phyloP scores from a whole-genome alignment of 148 eudicot genomes.

The Polygonum aviculare region DNA sequence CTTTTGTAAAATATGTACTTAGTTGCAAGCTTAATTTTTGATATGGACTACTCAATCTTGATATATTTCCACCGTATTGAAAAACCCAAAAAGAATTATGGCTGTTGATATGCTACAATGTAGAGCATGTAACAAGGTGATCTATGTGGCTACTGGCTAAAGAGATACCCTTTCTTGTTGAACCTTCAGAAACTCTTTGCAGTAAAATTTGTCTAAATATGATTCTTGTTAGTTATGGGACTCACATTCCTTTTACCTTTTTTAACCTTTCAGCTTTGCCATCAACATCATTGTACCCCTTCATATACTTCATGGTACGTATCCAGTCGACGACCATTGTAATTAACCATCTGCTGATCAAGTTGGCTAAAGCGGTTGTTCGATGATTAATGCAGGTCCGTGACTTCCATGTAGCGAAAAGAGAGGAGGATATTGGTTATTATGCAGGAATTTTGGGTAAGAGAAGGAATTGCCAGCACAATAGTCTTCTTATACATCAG shows the following conservation, averaged over 20 bases:
- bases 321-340: background rate
- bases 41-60: no score
- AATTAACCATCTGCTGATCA: background rate
- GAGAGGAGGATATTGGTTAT: slow-evolving; percentile 14
- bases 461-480: background rate
- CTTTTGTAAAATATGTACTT: no score
- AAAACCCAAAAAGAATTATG: no score
- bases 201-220: background rate
- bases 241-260: background rate
- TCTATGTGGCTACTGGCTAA: background rate
- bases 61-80: no score
- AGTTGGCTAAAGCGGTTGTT: background rate
- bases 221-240: background rate
- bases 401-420: slow-evolving; percentile 13
- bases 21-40: no score
- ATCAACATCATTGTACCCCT: slow-evolving; percentile 12
- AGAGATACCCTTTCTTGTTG: background rate
- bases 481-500: background rate
- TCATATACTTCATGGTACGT: slow-evolving; percentile 18
- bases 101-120: no score
- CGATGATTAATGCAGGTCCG: slow-evolving; percentile 7
- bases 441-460: slow-evolving; percentile 18
- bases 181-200: background rate
- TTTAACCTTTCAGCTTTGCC: slow-evolving; percentile 14
- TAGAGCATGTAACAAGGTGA: no score